phyloP scores from a whole-genome alignment of 2,329 filamentous ascomycete genomes.

The Capronia americana region DNA sequence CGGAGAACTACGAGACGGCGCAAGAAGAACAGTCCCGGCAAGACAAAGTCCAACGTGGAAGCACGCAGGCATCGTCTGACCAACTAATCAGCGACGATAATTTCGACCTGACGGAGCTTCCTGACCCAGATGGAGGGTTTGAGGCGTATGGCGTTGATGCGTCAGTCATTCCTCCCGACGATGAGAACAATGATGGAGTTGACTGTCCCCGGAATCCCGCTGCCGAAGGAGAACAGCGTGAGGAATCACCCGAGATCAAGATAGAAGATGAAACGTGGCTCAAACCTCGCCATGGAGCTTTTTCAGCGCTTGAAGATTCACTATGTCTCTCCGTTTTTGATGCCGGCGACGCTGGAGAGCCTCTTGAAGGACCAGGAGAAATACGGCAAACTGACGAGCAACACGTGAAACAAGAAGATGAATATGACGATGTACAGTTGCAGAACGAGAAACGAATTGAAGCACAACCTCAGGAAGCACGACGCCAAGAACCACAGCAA shows the following conservation, averaged over 20 bases:
- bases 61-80: constrained; percentile 32
- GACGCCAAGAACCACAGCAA: not conserved
- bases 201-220: not conserved
- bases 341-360: not conserved
- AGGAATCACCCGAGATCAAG: constrained; percentile 1
- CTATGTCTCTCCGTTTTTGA: not conserved
- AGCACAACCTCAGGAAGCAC: not conserved
- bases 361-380: not conserved
- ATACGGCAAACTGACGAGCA: not conserved
- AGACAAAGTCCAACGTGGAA: not conserved
- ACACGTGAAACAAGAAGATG: not conserved
- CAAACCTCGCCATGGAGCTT: not conserved
- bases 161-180: constrained; percentile 14
- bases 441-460: not conserved
- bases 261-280: constrained; percentile 2
- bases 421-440: not conserved
- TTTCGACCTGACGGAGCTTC: constrained; percentile 29
- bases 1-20: constrained; percentile 31
- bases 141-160: constrained; percentile 28
- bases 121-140: constrained; percentile 41
- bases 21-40: constrained; percentile 17
- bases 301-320: not conserved
- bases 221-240: not conserved
- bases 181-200: not conserved
- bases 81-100: not conserved